These are phyloP conservation scores for Cystodermella granulosa DNA, from an alignment of 1,284 basidiomycete genomes.

Conservation along the genomic window DNA sequence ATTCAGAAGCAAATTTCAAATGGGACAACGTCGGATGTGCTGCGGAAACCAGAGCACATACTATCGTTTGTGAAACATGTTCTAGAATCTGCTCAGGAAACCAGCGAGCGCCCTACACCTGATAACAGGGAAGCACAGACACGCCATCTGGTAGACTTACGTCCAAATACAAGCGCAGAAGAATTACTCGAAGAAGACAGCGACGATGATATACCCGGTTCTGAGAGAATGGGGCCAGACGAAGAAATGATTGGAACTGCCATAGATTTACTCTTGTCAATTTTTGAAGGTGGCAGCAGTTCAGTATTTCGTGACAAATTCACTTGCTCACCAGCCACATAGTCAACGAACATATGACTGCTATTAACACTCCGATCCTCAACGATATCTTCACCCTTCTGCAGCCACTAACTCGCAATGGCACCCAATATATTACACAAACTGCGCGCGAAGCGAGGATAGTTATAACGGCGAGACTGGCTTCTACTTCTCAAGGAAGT, in stretches of 20 bases:
- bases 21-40: conserved; percentile 56
- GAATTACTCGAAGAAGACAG: conserved; percentile 46
- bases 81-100: conserved; percentile 40
- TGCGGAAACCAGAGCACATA: conserved; percentile 68
- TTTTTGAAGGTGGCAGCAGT: conserved; percentile 68
- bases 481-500: conserved; percentile 46
- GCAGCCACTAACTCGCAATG: conserved; percentile 49
- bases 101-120: conserved; percentile 12
- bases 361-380: conserved; percentile 56
- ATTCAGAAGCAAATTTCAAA: conserved; percentile 66
- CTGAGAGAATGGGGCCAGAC: conserved; percentile 40
- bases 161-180: conserved; percentile 30
- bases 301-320: background rate
- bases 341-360: conserved; percentile 72
- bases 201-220: conserved; percentile 54
- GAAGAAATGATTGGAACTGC: conserved; percentile 73
- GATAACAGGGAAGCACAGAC: conserved; percentile 6
- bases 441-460: conserved; percentile 74
- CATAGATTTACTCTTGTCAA: conserved; percentile 70
- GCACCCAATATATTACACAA: conserved; percentile 48
- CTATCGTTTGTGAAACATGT: conserved; percentile 76
- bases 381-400: conserved; percentile 68
- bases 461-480: conserved; percentile 73
- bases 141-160: background rate
- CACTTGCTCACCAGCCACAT: conserved; percentile 1